A percentile compares a stretch with the other conserved stretches of the same genome.
Conservation (phyloP, 1,284 basidiomycete species). For the Ceratobasidium sp. region DNA sequence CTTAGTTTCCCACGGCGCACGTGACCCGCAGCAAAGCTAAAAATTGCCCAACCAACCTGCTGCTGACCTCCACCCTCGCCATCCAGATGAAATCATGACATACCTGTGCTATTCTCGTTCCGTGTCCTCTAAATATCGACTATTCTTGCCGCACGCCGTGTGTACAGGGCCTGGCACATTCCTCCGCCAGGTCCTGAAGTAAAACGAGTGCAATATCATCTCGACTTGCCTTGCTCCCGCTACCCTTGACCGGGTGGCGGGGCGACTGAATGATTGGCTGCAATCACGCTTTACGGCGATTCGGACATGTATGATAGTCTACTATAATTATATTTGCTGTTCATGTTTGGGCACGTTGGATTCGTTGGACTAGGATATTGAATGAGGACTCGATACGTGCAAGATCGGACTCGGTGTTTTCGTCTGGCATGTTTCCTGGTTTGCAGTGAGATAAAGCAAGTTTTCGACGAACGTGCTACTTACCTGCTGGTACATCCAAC, state of each 20-base stretch:
- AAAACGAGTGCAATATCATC: constrained; percentile 42
- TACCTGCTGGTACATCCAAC: constrained; percentile 69
- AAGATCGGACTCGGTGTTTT: constrained; percentile 68
- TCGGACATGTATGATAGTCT: constrained; percentile 34
- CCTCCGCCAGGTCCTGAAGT: constrained; percentile 39
- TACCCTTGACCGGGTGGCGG: constrained; percentile 34
- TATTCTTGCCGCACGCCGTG: constrained; percentile 31
- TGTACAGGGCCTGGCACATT: constrained; percentile 39
- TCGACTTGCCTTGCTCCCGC: constrained; percentile 33
- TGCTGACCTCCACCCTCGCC: constrained; percentile 8
- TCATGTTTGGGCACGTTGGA: constrained; percentile 28
- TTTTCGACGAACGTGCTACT: constrained; percentile 39
- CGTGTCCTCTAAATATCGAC: background rate
- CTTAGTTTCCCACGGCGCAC: constrained; percentile 21
- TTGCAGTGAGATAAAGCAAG: background rate
- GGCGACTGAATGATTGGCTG: constrained; percentile 29
- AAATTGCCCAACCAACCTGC: background rate
- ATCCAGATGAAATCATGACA: no score
- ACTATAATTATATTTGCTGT: constrained; percentile 22
- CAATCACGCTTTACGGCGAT: constrained; percentile 13
- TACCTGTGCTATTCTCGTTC: background rate
- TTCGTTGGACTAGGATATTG: constrained; percentile 30
- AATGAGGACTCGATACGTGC: constrained; percentile 50
- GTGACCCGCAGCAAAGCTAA: background rate
- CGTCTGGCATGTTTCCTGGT: constrained; percentile 74